These are phyloP conservation scores for Sarocladium kiliense DNA, from an alignment of 2,329 filamentous ascomycete species.

Conservation along the genomic window DNA sequence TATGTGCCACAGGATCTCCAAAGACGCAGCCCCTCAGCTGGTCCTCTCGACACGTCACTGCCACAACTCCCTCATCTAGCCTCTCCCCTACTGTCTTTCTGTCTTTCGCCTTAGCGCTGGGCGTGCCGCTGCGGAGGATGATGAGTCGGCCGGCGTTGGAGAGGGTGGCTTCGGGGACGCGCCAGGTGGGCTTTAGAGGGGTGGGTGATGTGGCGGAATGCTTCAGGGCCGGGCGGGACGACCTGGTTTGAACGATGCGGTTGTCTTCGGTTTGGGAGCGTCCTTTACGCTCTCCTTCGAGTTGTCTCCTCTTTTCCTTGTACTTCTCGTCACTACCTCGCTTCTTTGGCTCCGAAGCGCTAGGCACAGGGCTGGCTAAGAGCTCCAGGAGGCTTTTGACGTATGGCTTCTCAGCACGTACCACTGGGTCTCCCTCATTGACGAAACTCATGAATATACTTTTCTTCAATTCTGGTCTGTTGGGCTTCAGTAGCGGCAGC, in stretches of 20 bases:
- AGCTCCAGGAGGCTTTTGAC: slow-evolving; percentile 67
- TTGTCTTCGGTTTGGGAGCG: slow-evolving; percentile 2
- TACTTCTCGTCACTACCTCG: slow-evolving; percentile 10
- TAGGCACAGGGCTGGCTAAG: slow-evolving; percentile 56
- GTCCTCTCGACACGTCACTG: slow-evolving; percentile 62
- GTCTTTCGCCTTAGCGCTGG: slow-evolving; percentile 29
- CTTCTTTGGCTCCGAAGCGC: slow-evolving; percentile 29
- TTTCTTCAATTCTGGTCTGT: slow-evolving; percentile 45
- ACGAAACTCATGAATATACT: slow-evolving; percentile 75
- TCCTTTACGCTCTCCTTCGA: slow-evolving; percentile 4
- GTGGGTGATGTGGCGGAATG: slow-evolving; percentile 5
- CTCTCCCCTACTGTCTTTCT: slow-evolving; percentile 45
- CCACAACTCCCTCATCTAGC: slow-evolving; percentile 58
- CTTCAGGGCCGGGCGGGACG: slow-evolving; percentile 13
- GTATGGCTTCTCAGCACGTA: slow-evolving; percentile 71
- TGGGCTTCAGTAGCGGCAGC: slow-evolving; percentile 59
- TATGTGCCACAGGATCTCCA: slow-evolving; percentile 75
- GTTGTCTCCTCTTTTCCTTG: slow-evolving; percentile 3
- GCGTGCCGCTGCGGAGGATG: slow-evolving; percentile 52
- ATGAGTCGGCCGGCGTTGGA: slow-evolving; percentile 67
- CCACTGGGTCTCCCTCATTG: slow-evolving; percentile 82
- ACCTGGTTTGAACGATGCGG: slow-evolving; percentile 14
- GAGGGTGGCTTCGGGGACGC: slow-evolving; percentile 59
- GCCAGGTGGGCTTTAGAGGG: slow-evolving; percentile 48
- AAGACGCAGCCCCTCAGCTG: slow-evolving; percentile 67